phyloP scores from a whole-genome alignment of 1,284 basidiomycete genomes.

The Exsudoporus floridanus region DNA sequence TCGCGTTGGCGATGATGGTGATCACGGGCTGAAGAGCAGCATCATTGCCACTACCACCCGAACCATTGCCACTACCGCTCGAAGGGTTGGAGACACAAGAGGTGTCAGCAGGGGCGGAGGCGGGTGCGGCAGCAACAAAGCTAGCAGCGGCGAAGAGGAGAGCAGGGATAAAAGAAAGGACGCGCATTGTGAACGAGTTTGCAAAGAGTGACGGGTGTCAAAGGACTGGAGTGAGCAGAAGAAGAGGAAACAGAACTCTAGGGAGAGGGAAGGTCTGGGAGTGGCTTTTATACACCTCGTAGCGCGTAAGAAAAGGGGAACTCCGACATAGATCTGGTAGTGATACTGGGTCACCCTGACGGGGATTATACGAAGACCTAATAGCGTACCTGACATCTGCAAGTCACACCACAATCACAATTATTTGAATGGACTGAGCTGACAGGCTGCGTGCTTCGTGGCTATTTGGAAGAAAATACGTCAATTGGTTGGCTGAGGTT shows the following conservation, averaged over 20 bases:
- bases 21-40: constrained; percentile 18
- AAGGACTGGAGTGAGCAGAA: constrained; percentile 1
- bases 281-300: constrained; percentile 20
- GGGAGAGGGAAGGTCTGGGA: background rate
- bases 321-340: background rate
- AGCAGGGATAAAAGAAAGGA: constrained; percentile 27
- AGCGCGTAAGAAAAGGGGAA: background rate
- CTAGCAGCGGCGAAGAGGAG: constrained; percentile 16
- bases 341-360: background rate
- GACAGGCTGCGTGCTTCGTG: background rate
- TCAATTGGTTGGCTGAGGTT: background rate
- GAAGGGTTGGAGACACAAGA: constrained; percentile 7
- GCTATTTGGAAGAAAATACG: constrained; percentile 4
- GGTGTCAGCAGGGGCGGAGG: background rate
- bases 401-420: background rate
- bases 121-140: constrained; percentile 19
- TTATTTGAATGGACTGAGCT: constrained; percentile 6
- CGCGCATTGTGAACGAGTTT: constrained; percentile 20
- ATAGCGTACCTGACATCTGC: background rate
- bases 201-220: constrained; percentile 17
- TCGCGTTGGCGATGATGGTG: constrained; percentile 16
- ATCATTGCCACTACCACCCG: constrained; percentile 9
- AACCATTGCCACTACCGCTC: background rate
- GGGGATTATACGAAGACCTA: constrained; percentile 1
- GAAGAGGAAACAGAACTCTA: constrained; percentile 1